Evolutionary conservation across 73 alveolate species (phyloP), one percentile per base, ranked within the genome.

Genomic region (Stentor roeselii): DNA sequence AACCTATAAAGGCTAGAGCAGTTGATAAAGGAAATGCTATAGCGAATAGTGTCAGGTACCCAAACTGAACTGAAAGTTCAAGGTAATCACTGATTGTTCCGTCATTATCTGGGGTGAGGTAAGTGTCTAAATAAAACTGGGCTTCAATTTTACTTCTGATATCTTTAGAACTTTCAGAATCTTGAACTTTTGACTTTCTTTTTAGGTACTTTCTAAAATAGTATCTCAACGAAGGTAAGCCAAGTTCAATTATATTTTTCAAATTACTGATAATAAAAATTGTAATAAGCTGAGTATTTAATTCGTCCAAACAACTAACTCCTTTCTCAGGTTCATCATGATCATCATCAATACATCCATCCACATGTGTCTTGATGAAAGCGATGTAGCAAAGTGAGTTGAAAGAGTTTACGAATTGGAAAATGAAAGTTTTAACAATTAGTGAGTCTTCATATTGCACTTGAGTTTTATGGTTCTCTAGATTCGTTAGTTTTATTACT

Each of bases 361-460:
- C 83, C 35, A 60, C 75, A n/a, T 84, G 34, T 36, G 83, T 84
- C 34, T 82, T 42, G 35, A 90, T 84, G 59, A 88, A 90, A 3
- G 96, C 90, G 30, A 89, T 90, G 38, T 88, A 88, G 67, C 87
- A 90, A 39, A 84, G 75, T 42, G 93, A 88, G 75, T 84, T 88
- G 76, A 88, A 90, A 37, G 88, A 75, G 78, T 90, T 90, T 58
- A 85, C 93, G 60, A 90, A 90, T 80, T 67, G 82, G 74, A 90
- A 90, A 31, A 88, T 60, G 76, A 75, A 88, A 4, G 88, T 75
- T 78, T 90, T 90, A 34, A 86, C 83, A 39, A 90, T 85, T 6
- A 84, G 78, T n/a, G 91, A 61, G 3, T 83, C 84, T 67, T 90
- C 96, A 78, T 76, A 90, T 42, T 82, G 39, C 11, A 85, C 67